These are phyloP conservation scores for Diaporthe sp. DNA, from an alignment of 2,329 filamentous ascomycete species.

Conservation along the genomic window DNA sequence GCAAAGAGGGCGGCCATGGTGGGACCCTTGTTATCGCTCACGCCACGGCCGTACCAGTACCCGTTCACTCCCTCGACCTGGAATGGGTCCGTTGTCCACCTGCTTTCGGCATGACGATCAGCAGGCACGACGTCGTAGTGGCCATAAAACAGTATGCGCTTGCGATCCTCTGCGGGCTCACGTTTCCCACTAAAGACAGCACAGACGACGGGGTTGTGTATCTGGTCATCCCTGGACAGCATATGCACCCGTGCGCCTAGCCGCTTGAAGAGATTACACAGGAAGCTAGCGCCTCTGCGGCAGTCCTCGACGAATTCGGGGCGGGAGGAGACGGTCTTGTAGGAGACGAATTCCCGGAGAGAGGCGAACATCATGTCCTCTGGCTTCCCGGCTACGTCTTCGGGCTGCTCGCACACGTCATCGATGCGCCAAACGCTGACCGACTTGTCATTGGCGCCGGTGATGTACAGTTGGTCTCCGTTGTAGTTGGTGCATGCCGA, in stretches of 20 bases:
- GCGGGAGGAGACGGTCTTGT: slow-evolving; percentile 89
- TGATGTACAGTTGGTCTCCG: slow-evolving; percentile 86
- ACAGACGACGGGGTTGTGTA: slow-evolving; percentile 90
- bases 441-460: slow-evolving; percentile 91
- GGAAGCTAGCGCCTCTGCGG: slow-evolving; percentile 88
- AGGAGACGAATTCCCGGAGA: slow-evolving; percentile 87
- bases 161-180: slow-evolving; percentile 72
- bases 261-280: slow-evolving; percentile 90
- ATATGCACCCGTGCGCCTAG: slow-evolving; percentile 91
- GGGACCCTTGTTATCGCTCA: slow-evolving; percentile 97
- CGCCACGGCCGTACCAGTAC: slow-evolving; percentile 94
- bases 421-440: slow-evolving; percentile 88
- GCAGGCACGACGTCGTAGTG: slow-evolving; percentile 98
- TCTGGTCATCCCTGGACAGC: slow-evolving; percentile 79
- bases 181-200: slow-evolving; percentile 86
- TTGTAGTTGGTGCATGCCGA: slow-evolving; percentile 80
- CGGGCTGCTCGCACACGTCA: slow-evolving; percentile 51
- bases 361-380: slow-evolving; percentile 74
- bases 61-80: slow-evolving; percentile 89
- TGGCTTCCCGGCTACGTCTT: slow-evolving; percentile 49
- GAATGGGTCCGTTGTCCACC: slow-evolving; percentile 91
- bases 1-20: slow-evolving; percentile 95
- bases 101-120: slow-evolving; percentile 77
- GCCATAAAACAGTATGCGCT: slow-evolving; percentile 94
- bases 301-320: slow-evolving; percentile 92